A percentile compares a stretch with the other conserved stretches of the same genome.
Conservation (phyloP, 371 early-diverging fungal genomes). For the Coemansia linderi region DNA sequence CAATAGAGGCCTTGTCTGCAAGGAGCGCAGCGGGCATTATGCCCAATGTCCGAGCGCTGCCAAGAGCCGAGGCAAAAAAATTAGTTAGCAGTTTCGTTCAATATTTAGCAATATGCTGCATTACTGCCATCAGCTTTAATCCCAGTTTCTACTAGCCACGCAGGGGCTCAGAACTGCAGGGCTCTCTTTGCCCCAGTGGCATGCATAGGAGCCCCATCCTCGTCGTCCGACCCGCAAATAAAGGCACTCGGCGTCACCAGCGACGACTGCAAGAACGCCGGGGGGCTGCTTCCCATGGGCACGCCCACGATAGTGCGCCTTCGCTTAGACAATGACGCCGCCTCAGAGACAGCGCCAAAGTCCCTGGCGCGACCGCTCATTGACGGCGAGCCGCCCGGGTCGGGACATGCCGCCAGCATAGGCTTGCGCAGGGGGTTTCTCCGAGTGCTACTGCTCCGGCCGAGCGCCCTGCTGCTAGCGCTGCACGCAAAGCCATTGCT, state of each 20-base stretch:
- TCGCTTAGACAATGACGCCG: slow-evolving; percentile 33
- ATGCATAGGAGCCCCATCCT: slow-evolving; percentile 10
- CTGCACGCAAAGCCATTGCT: slow-evolving; percentile 15
- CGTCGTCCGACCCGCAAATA: slow-evolving; percentile 36
- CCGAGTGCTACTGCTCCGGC: slow-evolving; percentile 14
- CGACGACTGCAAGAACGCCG: slow-evolving; percentile 5
- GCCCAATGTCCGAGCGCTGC: neutral
- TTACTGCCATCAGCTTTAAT: neutral
- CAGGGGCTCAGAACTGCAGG: slow-evolving; percentile 1
- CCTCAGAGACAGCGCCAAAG: slow-evolving; percentile 11
- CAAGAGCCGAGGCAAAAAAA: neutral
- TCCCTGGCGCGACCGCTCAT: neutral
- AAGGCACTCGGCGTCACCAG: slow-evolving; percentile 14
- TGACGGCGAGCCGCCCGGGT: slow-evolving; percentile 27
- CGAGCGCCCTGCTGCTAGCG: slow-evolving; percentile 4
- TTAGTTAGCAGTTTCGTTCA: neutral
- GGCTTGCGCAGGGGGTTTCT: slow-evolving; percentile 5
- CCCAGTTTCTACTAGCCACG: neutral
- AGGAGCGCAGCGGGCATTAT: neutral
- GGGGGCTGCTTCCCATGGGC: slow-evolving; percentile 14
- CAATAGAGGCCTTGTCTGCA: neutral
- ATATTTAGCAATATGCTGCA: neutral
- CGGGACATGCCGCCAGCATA: neutral
- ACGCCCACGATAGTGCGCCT: slow-evolving; percentile 16
- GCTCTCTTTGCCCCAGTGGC: slow-evolving; percentile 1